Base-by-base conservation (phyloP, 2,329 filamentous ascomycete genomes). In the Lachnellula occidentalis region DNA sequence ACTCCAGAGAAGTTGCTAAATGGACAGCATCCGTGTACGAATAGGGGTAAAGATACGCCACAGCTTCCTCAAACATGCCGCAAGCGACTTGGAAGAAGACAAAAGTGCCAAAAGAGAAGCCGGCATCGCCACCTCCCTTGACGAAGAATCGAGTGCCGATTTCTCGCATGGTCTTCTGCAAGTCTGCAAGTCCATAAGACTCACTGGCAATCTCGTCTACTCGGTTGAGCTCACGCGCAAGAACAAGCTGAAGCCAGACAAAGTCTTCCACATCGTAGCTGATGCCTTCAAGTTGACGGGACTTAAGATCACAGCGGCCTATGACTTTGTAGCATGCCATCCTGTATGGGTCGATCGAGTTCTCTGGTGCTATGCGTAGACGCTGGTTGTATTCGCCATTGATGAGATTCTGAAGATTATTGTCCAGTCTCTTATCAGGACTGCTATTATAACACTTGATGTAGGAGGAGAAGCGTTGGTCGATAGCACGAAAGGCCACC, bases 311-410 rank as follows among this genome's bases (percentile, higher is more conserved):
- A 63, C 84, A 86, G 45, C 85, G 90, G 45, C 95, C 94, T 64
- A 99, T 87, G 58, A 99, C 86, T 78, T 99, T 97, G 79, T 97
- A 97, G 71, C 94, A 96, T 47, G 92, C 92, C 84, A 96, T 92
- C 51, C 91, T 86, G 75, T 95, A 99, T 24, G 94, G 94, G 69
- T 99, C 94, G 60, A 95, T 85, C 1, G 89, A 88, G 67, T 92
- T 87, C 55, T 94, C 89, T 0, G 90, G 88, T 0, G 89, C 89
- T 65, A 95, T 90, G 60, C 90, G 86, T 24, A 86, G 81, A 45
- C 91, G 86, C 69, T 95, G 89, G 50, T 87, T 87, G 71, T 95
- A 96, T 68, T 96, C 92, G 59, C 88, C 90, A 63, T 88, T 88
- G 72, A 95, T 95, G 59, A 89, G 88, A 62, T 91, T 88, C 66